Conservation (phyloP, 129 eudicot species). For the Tagetes erecta region DNA sequence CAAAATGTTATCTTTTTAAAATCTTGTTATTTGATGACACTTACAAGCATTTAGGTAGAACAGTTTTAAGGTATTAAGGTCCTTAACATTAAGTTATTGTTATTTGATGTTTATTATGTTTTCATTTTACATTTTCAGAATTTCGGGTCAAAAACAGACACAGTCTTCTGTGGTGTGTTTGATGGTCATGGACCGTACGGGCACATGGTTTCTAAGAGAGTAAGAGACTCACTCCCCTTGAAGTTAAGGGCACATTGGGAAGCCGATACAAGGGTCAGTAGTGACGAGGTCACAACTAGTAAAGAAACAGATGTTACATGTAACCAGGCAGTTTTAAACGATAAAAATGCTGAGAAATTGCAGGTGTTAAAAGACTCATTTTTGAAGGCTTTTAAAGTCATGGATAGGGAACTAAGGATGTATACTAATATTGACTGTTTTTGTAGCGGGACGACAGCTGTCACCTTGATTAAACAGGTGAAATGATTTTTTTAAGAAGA, state of each 20-base stretch:
- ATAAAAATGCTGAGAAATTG: slow-evolving; percentile 49
- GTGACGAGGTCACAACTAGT: slow-evolving; percentile 40
- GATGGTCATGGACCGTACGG: slow-evolving; percentile 95
- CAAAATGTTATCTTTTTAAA: background rate
- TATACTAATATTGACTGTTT: slow-evolving; percentile 69
- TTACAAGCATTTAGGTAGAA: background rate
- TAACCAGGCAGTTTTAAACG: slow-evolving; percentile 32
- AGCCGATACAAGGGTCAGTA: slow-evolving; percentile 44
- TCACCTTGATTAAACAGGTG: slow-evolving; percentile 85
- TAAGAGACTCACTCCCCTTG: slow-evolving; percentile 82
- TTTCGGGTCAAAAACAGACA: slow-evolving; percentile 78
- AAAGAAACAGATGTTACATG: slow-evolving; percentile 55
- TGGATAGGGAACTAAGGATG: slow-evolving; percentile 81
- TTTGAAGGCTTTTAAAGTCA: slow-evolving; percentile 70
- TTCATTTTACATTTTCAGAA: slow-evolving; percentile 45
- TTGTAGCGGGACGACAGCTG: slow-evolving; percentile 95
- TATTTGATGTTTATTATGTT: background rate
- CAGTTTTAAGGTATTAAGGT: background rate
- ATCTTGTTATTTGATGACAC: no score
- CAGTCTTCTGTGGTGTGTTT: slow-evolving; percentile 86
- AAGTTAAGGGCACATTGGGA: slow-evolving; percentile 79
- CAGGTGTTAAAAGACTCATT: slow-evolving; percentile 66
- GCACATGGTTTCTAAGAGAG: slow-evolving; percentile 90
- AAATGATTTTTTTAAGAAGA: background rate
- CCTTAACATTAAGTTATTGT: background rate